These are phyloP conservation scores for Malus sieversii DNA, from an alignment of 306 rosid genomes.

Conservation along the genomic window DNA sequence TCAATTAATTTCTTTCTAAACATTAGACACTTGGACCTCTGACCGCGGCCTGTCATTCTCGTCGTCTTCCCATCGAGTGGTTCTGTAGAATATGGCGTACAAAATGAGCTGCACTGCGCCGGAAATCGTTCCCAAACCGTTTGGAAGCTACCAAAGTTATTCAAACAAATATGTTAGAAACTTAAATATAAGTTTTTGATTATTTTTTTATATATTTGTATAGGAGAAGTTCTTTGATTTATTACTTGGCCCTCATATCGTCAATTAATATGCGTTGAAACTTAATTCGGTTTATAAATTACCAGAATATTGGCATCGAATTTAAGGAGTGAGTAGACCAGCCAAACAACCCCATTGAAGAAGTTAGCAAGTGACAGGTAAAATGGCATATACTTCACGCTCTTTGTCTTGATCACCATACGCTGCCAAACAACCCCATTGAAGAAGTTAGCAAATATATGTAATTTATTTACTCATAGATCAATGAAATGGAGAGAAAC, in stretches of 20 bases:
- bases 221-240: background rate
- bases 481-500: background rate
- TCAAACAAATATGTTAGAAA: background rate
- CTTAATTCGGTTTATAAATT: conserved; percentile 4
- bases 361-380: conserved; percentile 57
- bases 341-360: conserved; percentile 50
- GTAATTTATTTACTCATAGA: background rate
- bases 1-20: background rate
- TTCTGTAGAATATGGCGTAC: conserved; percentile 43
- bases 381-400: conserved; percentile 92
- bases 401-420: conserved; percentile 54
- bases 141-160: conserved; percentile 25
- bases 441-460: background rate
- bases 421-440: conserved; percentile 21
- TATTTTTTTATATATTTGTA: background rate
- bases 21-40: conserved; percentile 20
- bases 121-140: conserved; percentile 53
- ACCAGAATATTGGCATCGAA: conserved; percentile 62
- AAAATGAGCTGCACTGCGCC: conserved; percentile 57
- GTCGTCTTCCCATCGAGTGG: conserved; percentile 38
- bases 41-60: background rate
- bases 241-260: background rate
- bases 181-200: background rate
- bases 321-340: conserved; percentile 44
- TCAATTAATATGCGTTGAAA: background rate